phyloP scores from a whole-genome alignment of 2,329 filamentous ascomycete species.

The Monilinia fructicola region DNA sequence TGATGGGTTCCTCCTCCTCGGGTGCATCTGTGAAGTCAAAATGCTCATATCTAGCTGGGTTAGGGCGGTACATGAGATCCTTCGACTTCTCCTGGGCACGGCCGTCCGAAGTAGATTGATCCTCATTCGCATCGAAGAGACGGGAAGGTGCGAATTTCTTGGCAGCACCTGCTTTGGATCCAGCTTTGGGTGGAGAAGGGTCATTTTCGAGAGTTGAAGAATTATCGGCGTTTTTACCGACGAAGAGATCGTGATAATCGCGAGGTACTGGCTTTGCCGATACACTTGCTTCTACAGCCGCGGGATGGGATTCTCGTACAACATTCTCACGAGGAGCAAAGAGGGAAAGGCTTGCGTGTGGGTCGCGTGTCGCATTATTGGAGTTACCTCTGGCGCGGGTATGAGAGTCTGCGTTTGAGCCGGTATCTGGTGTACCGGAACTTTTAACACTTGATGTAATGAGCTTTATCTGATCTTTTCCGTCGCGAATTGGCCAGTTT shows the following conservation, averaged over 20 bases:
- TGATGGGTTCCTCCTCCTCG: slow-evolving; percentile 38
- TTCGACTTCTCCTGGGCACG: slow-evolving; percentile 46
- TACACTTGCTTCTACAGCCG: slow-evolving; percentile 61
- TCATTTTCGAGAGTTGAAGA: slow-evolving; percentile 31
- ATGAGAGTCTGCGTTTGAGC: slow-evolving; percentile 40
- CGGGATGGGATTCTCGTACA: slow-evolving; percentile 48
- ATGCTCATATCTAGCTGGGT: slow-evolving; percentile 80
- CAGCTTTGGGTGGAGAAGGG: slow-evolving; percentile 37
- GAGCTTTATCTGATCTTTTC: slow-evolving; percentile 76
- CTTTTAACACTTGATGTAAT: slow-evolving; percentile 62
- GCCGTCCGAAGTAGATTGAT: slow-evolving; percentile 44
- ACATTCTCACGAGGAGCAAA: slow-evolving; percentile 69
- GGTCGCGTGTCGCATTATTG: slow-evolving; percentile 58
- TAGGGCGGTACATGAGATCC: slow-evolving; percentile 55
- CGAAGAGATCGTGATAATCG: slow-evolving; percentile 69
- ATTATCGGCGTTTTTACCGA: slow-evolving; percentile 43
- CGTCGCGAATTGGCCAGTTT: slow-evolving; percentile 96
- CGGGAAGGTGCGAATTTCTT: slow-evolving; percentile 65
- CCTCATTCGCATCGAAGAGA: slow-evolving; percentile 61
- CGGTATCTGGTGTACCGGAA: slow-evolving; percentile 42
- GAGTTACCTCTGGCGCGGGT: slow-evolving; percentile 53
- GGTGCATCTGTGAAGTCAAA: slow-evolving; percentile 75
- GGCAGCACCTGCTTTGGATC: slow-evolving; percentile 54
- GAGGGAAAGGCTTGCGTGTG: slow-evolving; percentile 70
- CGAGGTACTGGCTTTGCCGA: slow-evolving; percentile 70